These are phyloP conservation scores for Trypanosoma caninum DNA, from an alignment of 208 protist genomes.

Conservation along the genomic window DNA sequence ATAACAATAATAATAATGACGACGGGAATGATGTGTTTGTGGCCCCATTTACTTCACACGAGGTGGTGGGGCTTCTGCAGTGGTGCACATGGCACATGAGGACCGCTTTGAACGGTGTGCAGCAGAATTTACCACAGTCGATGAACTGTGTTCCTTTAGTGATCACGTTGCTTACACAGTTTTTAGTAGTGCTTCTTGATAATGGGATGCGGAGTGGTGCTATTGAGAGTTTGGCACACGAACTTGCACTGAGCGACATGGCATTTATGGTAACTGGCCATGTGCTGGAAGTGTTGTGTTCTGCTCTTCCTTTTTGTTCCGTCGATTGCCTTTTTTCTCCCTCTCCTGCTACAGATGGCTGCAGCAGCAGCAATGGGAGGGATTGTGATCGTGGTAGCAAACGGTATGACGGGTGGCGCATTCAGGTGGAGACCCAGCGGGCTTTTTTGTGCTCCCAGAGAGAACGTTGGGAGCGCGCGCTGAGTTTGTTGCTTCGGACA, in stretches of 20 bases:
- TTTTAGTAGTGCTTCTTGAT: conserved; percentile 13
- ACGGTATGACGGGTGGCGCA: not conserved
- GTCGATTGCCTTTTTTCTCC: not conserved
- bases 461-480: conserved; percentile 18
- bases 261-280: conserved; percentile 7
- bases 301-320: not conserved
- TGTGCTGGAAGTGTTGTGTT: conserved; percentile 9
- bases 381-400: not conserved
- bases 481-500: conserved; percentile 9
- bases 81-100: conserved; percentile 30
- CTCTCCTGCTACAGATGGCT: not conserved
- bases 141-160: not conserved
- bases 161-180: conserved; percentile 1
- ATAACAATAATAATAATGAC: not conserved
- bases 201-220: conserved; percentile 12
- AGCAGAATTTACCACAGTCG: not conserved
- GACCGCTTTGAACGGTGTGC: conserved; percentile 10
- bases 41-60: conserved; percentile 21
- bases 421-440: conserved; percentile 18
- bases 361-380: not conserved
- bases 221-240: conserved; percentile 4
- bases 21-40: not conserved
- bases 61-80: conserved; percentile 29
- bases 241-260: conserved; percentile 20
- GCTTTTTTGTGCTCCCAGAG: conserved; percentile 34